Conservation (phyloP, 2,329 filamentous ascomycete species). For the Colletotrichum higginsianum region DNA sequence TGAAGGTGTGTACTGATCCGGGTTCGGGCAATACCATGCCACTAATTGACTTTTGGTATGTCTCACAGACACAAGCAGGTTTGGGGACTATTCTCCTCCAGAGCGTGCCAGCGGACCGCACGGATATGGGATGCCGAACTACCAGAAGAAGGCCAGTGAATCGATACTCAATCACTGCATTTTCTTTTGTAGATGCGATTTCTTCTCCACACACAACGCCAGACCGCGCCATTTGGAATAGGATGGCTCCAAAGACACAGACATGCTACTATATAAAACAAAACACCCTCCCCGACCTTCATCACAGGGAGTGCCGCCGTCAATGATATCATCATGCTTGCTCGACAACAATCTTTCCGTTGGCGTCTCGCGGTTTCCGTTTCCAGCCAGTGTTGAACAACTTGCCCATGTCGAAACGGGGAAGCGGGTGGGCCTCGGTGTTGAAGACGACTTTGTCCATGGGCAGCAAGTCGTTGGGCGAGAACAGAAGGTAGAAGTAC, state of each 20-base stretch:
- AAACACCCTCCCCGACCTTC: conserved; percentile 11
- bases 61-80: background rate
- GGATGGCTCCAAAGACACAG: conserved; percentile 23
- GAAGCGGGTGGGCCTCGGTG: conserved; percentile 93
- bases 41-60: background rate
- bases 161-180: background rate
- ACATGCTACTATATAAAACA: conserved; percentile 35
- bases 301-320: conserved; percentile 19
- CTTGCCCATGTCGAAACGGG: conserved; percentile 85
- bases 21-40: background rate
- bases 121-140: background rate
- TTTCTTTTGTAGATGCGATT: background rate
- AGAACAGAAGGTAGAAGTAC: conserved; percentile 97
- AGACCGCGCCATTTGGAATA: conserved; percentile 13
- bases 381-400: conserved; percentile 87
- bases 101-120: background rate
- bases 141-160: background rate
- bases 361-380: conserved; percentile 72
- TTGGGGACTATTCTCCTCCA: background rate
- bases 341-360: conserved; percentile 56
- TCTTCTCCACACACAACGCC: conserved; percentile 32
- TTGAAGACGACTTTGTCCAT: conserved; percentile 93
- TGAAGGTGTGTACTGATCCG: too few relatives aligned
- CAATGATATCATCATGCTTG: conserved; percentile 32
- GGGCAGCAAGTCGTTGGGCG: conserved; percentile 84